Evolutionary conservation across 2,329 filamentous ascomycete genomes (phyloP).

Genomic region (Aspergillus novofumigatus): DNA sequence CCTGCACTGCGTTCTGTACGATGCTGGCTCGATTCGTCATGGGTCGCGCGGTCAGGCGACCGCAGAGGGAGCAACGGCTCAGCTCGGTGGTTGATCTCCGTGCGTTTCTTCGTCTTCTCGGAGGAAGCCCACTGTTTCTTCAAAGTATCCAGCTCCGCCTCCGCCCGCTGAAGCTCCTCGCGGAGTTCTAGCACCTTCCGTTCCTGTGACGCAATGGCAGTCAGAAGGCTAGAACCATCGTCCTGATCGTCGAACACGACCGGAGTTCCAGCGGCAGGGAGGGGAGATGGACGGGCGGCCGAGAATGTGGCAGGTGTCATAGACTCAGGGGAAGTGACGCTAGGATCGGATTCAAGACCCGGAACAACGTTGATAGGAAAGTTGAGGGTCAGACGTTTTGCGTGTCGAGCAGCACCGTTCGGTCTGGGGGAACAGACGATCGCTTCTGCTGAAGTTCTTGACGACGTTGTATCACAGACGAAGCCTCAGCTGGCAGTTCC

Average conservation of each 20-base stretch:
- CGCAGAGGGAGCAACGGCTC: slow-evolving; percentile 57
- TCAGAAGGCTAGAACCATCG: slow-evolving; percentile 69
- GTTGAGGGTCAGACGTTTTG: slow-evolving; percentile 45
- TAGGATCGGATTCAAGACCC: slow-evolving; percentile 19
- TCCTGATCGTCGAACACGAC: slow-evolving; percentile 31
- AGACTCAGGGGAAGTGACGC: slow-evolving; percentile 24
- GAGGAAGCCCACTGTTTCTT: slow-evolving; percentile 80
- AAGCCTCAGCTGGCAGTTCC: slow-evolving; percentile 3
- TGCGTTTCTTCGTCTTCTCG: slow-evolving; percentile 71
- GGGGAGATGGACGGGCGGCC: slow-evolving; percentile 29
- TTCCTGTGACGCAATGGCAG: slow-evolving; percentile 88
- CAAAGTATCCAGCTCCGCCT: slow-evolving; percentile 67
- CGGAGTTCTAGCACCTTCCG: slow-evolving; percentile 82
- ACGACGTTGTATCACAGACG: background rate
- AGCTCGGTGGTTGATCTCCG: slow-evolving; percentile 56
- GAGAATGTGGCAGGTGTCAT: slow-evolving; percentile 33
- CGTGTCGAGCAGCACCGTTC: slow-evolving; percentile 35
- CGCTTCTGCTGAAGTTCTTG: slow-evolving; percentile 25
- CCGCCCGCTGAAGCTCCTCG: slow-evolving; percentile 82
- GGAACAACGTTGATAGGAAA: slow-evolving; percentile 43
- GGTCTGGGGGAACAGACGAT: slow-evolving; percentile 33
- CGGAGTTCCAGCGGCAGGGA: slow-evolving; percentile 23
- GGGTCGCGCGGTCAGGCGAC: slow-evolving; percentile 27
- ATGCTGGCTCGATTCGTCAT: slow-evolving; percentile 16
- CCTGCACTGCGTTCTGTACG: slow-evolving; percentile 25